Base-by-base conservation (phyloP, 2,329 filamentous ascomycete genomes). In the Apiospora aurea region DNA sequence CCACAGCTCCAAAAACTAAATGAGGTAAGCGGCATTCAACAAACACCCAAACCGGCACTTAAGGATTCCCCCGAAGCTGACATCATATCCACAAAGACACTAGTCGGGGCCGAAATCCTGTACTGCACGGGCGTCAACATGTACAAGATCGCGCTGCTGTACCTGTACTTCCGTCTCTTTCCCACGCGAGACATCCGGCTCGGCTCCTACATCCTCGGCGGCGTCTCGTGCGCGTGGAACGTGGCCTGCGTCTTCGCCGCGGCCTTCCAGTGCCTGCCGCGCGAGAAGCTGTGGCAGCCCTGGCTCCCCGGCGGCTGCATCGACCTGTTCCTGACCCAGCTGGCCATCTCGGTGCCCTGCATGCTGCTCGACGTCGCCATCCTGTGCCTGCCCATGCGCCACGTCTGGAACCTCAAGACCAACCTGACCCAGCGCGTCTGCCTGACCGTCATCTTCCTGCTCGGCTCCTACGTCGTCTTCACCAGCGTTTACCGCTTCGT, bases 381-480 rank as follows among this genome's bases (percentile, higher is more conserved):
- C 41, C 47, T 71, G 7, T 69, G 64, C 21, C 47, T 71, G 16
- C 70, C 70, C n/a, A 51, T 71, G 70, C 70, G 64, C 18, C 66
- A 68, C 66, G 66, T 71, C 38, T 71, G 70, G 70, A 67, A 57
- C 21, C 49, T 71, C 24, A 71, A 71, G 47, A 71, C 70, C 26
- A 68, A 71, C 66, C 41, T 61, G 29, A 67, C 61, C 38, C 70
- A 68, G 43, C 57, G 66, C 26, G 26, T 71, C 47, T 68, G 26
- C 61, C 41, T 71, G 26, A 71, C 66, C 46, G 57, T 67, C 49
- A 71, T 71, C 38, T 71, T 71, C 66, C 24, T 71, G 24, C 51
- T 71, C 29, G 66, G 70, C 18, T 71, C 70, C 34, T 71, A 68
- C 41, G 70, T 71, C 41, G 70, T 71, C n/a, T 70, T 70, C 46